phyloP scores from a whole-genome alignment of 768 basidiomycete genomes.

The Agrocybe chaxingu region DNA sequence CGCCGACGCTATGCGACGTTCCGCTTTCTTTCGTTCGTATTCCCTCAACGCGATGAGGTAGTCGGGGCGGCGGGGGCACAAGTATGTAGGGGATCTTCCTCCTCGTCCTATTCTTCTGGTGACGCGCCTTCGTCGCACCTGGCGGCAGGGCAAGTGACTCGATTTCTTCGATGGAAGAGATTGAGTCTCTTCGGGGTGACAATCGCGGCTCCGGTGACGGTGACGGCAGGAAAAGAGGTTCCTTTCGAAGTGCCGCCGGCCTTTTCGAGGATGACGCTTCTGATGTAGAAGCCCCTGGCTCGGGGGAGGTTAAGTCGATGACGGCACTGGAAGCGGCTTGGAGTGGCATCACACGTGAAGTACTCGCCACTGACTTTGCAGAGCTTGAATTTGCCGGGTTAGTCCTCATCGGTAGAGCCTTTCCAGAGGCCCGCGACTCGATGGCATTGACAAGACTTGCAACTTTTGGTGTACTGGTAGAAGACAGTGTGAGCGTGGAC shows the following conservation, averaged over 20 bases:
- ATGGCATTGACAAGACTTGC: no score
- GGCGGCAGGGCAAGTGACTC: neutral
- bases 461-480: no score
- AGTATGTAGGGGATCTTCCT: constrained; percentile 21
- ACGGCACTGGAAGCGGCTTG: neutral
- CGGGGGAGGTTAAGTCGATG: constrained; percentile 1
- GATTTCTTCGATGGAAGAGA: neutral
- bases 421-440: no score
- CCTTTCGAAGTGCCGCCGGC: constrained; percentile 10
- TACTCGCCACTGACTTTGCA: neutral
- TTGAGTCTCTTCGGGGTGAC: neutral
- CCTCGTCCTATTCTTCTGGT: neutral
- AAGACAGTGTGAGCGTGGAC: no score
- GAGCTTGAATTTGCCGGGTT: no score
- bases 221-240: constrained; percentile 51
- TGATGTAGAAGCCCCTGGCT: constrained; percentile 1
- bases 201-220: constrained; percentile 21
- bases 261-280: neutral
- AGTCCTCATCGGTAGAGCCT: no score
- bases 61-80: constrained; percentile 30
- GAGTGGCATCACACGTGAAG: neutral
- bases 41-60: constrained; percentile 19
- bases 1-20: neutral
- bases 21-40: constrained; percentile 4
- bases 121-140: neutral